Base-by-base conservation (phyloP, 2,329 filamentous ascomycete species). In the Rosellinia necatrix region DNA sequence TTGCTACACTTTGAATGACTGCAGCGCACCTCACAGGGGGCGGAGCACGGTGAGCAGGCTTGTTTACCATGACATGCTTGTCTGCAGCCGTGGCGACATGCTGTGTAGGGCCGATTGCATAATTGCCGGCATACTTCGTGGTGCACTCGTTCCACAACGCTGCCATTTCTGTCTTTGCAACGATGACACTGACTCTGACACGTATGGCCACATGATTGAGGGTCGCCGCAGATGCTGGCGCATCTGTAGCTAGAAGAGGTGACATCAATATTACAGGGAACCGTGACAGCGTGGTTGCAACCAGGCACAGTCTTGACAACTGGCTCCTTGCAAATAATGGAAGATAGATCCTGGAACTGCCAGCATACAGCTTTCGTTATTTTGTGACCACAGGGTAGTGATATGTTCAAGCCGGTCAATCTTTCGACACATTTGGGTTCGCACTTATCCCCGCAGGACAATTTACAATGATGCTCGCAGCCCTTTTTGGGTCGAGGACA, bases 41-140 rank as follows among this genome's bases (percentile, higher is more conserved):
- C 59, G 0, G 60, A 10, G 64, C 84, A 88, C 0, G 77, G 75
- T 0, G 68, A 68, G 58, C 84, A 87, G 0, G 66, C 59, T 15
- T 68, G 58, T 0, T 72, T 73, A 0, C 69, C 74, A 61, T 90
- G 86, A 55, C 87, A 90, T 0, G 34, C 7, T 4, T 63, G 52
- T 0, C 22, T 29, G 65, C 87, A 90, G 2, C 58, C 66, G 60
- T 90, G 87, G 8, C 70, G 73, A 65, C 87, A 90, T 0, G 79
- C 80, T 0, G 70, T 75, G 60, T 78, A 83, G 0, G 68, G 65
- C 2, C 83, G 74, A 4, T 75, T 76, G 65, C 85, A 89, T 1
- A 38, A 57, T 38, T 78, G 73, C 0, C 55, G 60, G 64, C 85
- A 88, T 4, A 62, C 47, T 1, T 72, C 75, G 60, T 89, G 84